Evolutionary conservation across 257 asterid genomes (phyloP), one percentile per base, ranked within the genome.

Genomic region (Penstemon eatonii): DNA sequence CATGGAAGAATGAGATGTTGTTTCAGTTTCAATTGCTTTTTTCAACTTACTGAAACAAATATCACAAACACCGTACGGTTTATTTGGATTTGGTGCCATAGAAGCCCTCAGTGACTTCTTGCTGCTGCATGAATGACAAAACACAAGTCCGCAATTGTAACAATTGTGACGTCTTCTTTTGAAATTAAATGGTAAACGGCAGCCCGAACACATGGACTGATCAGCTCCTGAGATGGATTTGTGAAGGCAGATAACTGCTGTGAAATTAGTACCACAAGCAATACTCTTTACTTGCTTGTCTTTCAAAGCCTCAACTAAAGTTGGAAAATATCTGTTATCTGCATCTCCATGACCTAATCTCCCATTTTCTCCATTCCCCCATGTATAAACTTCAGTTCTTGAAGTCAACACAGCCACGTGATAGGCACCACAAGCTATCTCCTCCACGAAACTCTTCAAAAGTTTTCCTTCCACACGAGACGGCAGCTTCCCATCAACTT

Each of bases 291-390:
- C 98, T 82, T 91, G 98, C 85, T 87, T 91, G 74, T 91, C 98
- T 70, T 85, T 89, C 63, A 91, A 77, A 68, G 95, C 86, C 73
- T 91, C 98, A 46, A 91, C 94, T 70, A 91, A 63, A 41, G 92
- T 87, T 67, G 98, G 98, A 79, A 72, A 76, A 76, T 84, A 87
- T 75, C 86, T 76, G 82, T 87, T 96, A 56, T 91, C 89, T 0
- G 81, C 80, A 83, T 87, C 96, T 46, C 98, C 98, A 46, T 91
- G 98, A 74, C 98, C 98, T 82, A 91, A 77, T 83, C 97, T 86
- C 61, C 97, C 97, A 73, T 89, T 91, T 53, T 86, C 90, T 69
- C 97, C 97, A 79, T 91, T 91, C 68, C 97, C 97, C 97, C 97
- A 91, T 2, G 96, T 87, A 82, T 85, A 91, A 66, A 91, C 97